A percentile compares a stretch with the other conserved stretches of the same genome.
Conservation (phyloP, 306 rosid genomes). For the Quercus glauca region DNA sequence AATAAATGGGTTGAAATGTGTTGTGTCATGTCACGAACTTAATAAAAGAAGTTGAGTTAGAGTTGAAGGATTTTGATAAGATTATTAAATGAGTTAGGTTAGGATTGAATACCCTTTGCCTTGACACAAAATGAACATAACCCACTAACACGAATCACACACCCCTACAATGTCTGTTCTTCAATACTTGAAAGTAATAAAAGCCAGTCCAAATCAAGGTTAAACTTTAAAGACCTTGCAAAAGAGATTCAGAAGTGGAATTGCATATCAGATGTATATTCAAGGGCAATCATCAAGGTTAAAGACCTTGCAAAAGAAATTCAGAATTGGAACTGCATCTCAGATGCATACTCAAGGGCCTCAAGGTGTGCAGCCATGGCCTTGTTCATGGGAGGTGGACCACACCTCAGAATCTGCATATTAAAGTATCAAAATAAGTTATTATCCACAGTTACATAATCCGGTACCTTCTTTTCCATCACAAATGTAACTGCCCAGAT, state of each 20-base stretch:
- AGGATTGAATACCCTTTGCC: too few species aligned
- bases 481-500: neutral
- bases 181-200: neutral
- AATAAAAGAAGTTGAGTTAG: too few species aligned
- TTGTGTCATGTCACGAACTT: too few species aligned
- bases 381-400: conserved; percentile 99
- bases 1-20: too few species aligned
- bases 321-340: conserved; percentile 93
- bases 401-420: conserved; percentile 82
- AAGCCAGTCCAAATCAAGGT: neutral
- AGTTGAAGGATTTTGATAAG: too few species aligned
- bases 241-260: conserved; percentile 74
- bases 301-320: conserved; percentile 16
- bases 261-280: conserved; percentile 68
- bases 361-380: conserved; percentile 89
- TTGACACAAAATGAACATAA: too few species aligned
- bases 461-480: conserved; percentile 20
- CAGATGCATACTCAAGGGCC: conserved; percentile 61
- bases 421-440: neutral
- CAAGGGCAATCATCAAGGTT: conserved; percentile 44
- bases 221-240: conserved; percentile 6
- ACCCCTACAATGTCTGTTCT: neutral
- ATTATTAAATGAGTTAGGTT: too few species aligned
- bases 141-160: too few species aligned
- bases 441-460: neutral